Conservation (phyloP, 1,139 yeast genomes). For the Sugiyamaella xylanicola region DNA sequence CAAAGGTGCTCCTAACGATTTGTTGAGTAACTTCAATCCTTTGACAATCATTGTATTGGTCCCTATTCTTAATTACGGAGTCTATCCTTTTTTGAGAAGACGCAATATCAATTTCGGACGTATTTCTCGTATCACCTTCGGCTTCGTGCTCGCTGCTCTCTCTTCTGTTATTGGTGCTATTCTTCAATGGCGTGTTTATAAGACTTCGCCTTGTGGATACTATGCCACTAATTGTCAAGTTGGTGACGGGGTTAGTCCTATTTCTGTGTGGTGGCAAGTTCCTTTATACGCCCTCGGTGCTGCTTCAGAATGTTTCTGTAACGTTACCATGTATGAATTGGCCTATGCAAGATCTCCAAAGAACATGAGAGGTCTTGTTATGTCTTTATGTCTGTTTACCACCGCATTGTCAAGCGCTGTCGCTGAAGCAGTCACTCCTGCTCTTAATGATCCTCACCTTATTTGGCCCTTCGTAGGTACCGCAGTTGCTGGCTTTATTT, state of each 20-base stretch:
- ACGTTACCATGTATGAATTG: constrained; percentile 66
- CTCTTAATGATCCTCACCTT: constrained; percentile 56
- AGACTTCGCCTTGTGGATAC: constrained; percentile 66
- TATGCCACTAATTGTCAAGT: constrained; percentile 51
- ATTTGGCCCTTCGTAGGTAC: constrained; percentile 58
- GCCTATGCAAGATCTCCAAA: constrained; percentile 73
- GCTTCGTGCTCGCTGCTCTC: constrained; percentile 63
- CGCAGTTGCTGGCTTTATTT: constrained; percentile 55
- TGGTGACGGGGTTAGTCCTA: constrained; percentile 47
- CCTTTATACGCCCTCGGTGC: constrained; percentile 59
- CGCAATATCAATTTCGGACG: constrained; percentile 61
- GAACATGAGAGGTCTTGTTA: constrained; percentile 65
- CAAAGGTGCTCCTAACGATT: constrained; percentile 71
- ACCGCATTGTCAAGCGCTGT: constrained; percentile 63
- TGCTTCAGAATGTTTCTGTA: constrained; percentile 69
- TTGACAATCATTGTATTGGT: constrained; percentile 64
- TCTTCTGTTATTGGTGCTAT: constrained; percentile 72
- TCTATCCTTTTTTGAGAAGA: constrained; percentile 63
- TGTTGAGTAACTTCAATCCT: constrained; percentile 68
- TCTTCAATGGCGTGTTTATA: constrained; percentile 63
- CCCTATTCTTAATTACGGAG: constrained; percentile 59
- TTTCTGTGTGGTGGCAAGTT: constrained; percentile 60
- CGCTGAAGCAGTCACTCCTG: constrained; percentile 57
- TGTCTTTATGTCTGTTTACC: constrained; percentile 64
- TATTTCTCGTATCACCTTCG: constrained; percentile 61